Base-by-base conservation (phyloP, 2,329 filamentous ascomycete species). In the Colletotrichum costaricense region DNA sequence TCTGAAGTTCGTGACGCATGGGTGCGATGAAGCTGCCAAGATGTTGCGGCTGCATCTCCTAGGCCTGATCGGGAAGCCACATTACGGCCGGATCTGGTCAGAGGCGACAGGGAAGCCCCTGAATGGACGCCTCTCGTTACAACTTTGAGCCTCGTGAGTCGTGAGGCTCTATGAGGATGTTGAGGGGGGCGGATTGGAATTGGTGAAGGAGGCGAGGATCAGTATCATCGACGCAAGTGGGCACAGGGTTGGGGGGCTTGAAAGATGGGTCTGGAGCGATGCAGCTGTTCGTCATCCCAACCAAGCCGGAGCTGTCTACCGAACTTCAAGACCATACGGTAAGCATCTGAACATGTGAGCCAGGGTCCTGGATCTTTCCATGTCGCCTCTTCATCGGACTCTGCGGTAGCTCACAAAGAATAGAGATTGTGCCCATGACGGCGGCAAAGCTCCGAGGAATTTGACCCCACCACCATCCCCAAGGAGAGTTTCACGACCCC, bases 1-100 rank as follows among this genome's bases (percentile, higher is more conserved):
- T 52, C 33, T 54, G 28, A 60, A 54, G 55, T 65, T 65, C 70
- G 56, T 59, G 46, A 60, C 60, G 60, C 67, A 73, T 65, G 67
- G 60, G 33, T 24, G 46, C 19, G 71, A 73, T 73, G 71, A 73
- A 73, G 71, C 71, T 73, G 71, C 71, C 71, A 73, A 73, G 71
- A 33, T 57, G 71, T 71, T 73, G 71, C 71, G 56, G 67, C 49
- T 73, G 60, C 62, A 35, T 35, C 46, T 66, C 60, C 62, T 52
- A 52, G 46, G 46, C 67, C 62, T 52, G 35, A 71, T 66, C 28
- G 28, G 60, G 67, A 42, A 66, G 71, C 55, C 33, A 52, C 22
- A 67, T 55, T 9, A 62, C 56, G 71, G 46, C n/a, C 46, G 28
- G 49, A 66, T 62, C 67, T 26, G 46, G 46, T 33, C 3, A 49